phyloP scores from a whole-genome alignment of 495 filamentous ascomycete genomes.

The Penicillium daleae region DNA sequence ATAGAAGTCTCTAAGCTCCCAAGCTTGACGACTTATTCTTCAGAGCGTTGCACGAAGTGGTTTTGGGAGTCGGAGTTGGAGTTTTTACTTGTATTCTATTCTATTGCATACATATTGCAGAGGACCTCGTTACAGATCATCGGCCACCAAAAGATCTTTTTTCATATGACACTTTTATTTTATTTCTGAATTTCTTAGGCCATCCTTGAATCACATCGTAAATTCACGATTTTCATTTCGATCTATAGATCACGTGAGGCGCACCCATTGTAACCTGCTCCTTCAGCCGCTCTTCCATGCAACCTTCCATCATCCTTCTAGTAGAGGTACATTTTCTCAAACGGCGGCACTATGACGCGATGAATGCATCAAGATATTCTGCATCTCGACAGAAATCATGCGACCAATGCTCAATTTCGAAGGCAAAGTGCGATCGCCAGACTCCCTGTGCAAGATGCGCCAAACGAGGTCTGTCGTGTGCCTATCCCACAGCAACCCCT shows the following conservation, averaged over 20 bases:
- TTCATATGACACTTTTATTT: not conserved
- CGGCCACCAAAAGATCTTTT: not conserved
- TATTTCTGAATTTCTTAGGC: not conserved
- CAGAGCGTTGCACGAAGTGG: constrained; percentile 13
- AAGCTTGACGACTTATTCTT: constrained; percentile 10
- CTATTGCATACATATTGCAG: constrained; percentile 17
- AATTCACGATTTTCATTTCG: not conserved
- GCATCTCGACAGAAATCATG: constrained; percentile 49
- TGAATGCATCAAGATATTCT: constrained; percentile 43
- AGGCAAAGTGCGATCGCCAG: constrained; percentile 47
- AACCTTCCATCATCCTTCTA: not conserved
- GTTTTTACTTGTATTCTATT: constrained; percentile 18
- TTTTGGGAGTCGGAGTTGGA: constrained; percentile 14
- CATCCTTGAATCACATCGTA: not conserved
- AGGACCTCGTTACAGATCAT: not conserved
- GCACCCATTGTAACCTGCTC: not conserved
- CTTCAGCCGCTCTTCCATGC: not conserved
- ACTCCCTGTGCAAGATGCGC: constrained; percentile 40
- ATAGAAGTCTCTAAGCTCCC: constrained; percentile 23
- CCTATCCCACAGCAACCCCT: constrained; percentile 12
- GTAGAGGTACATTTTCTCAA: not conserved
- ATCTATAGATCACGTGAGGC: not conserved
- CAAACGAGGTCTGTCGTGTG: constrained; percentile 24
- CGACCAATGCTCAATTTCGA: constrained; percentile 44
- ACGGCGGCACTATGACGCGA: constrained; percentile 8